Evolutionary conservation across 2,329 filamentous ascomycete species (phyloP), one percentile per base, ranked within the genome.

Genomic region (Rutstroemia sp.): DNA sequence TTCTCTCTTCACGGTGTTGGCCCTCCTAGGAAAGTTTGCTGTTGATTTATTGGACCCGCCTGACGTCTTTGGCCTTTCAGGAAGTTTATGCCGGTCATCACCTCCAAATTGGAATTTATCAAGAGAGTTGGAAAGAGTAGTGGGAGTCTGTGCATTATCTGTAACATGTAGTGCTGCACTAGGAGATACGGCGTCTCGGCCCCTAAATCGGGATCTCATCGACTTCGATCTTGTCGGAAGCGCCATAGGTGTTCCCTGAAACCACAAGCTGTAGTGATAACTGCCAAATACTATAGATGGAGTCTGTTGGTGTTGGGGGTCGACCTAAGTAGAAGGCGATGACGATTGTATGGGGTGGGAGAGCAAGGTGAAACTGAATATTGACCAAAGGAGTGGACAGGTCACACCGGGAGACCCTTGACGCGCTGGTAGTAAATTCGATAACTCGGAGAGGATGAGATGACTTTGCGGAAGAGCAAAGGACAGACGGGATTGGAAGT

Each of bases 361-460:
- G 49, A 46, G 53, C 34, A 21, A 30, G 57, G 44, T 65, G 62
- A 65, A 64, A 66, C 62, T 30, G 49, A 52, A 45, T 42, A 23
- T 55, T 55, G 49, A 47, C 48, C 41, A 60, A 67, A 69, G 58
- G 66, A 69, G 55, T 62, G 63, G 62, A 67, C 65, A 64, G 66
- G 66, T 42, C 56, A 67, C 66, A 55, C 66, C 65, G 63, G 66
- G 66, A 66, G 60, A 63, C 66, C 66, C 63, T 61, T 58, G 49
- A 56, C 55, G 48, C 21, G 54, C 49, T 37, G 42, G 49, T 41
- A 46, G 30, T 56, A 58, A 57, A 54, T 47, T 45, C 44, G 39
- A 50, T 53, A 54, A 48, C 51, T 44, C 12, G 48, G 34, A 21
- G 41, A 52, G 49, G 53, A 56, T 23, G 49, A 39, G 30, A 39